Percentiles rank a stretch among this genome's conserved stretches.
These are phyloP conservation scores for Daldinia sp. DNA, from an alignment of 2,329 filamentous ascomycete genomes.

Conservation along the genomic window DNA sequence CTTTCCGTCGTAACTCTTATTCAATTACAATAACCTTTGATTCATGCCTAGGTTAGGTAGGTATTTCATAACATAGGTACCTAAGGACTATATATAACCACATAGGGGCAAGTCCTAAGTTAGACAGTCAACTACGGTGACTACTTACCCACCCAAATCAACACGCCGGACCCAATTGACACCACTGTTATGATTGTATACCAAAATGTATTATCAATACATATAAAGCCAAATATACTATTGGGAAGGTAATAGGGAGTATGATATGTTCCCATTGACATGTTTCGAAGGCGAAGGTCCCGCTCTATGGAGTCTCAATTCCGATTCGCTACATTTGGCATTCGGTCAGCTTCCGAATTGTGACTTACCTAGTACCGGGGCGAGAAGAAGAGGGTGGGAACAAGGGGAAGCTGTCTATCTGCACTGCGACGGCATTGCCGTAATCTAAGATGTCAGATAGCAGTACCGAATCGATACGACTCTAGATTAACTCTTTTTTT, in stretches of 20 bases:
- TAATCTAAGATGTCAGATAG: neutral
- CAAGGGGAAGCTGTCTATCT: constrained; percentile 19
- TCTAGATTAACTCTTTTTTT: neutral
- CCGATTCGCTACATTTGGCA: constrained; percentile 3
- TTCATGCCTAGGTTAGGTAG: too few relatives aligned
- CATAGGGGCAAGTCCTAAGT: too few relatives aligned
- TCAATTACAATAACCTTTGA: too few relatives aligned
- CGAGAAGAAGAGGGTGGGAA: constrained; percentile 6
- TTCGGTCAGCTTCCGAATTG: neutral
- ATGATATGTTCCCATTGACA: neutral
- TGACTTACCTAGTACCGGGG: constrained; percentile 23
- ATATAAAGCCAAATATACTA: too few relatives aligned
- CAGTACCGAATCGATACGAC: constrained; percentile 1
- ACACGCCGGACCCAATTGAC: too few relatives aligned
- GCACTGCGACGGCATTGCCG: constrained; percentile 21
- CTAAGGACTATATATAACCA: too few relatives aligned
- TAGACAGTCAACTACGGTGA: too few relatives aligned
- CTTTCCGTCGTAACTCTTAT: too few relatives aligned
- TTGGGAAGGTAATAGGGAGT: neutral
- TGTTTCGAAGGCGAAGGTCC: neutral
- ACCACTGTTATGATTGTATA: too few relatives aligned
- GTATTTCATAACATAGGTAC: too few relatives aligned
- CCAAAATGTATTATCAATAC: too few relatives aligned
- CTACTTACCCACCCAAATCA: too few relatives aligned
- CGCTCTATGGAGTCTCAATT: neutral